Evolutionary conservation across 2,329 filamentous ascomycete genomes (phyloP), one percentile per base, ranked within the genome.

Genomic region (Aspergillus japonicus): DNA sequence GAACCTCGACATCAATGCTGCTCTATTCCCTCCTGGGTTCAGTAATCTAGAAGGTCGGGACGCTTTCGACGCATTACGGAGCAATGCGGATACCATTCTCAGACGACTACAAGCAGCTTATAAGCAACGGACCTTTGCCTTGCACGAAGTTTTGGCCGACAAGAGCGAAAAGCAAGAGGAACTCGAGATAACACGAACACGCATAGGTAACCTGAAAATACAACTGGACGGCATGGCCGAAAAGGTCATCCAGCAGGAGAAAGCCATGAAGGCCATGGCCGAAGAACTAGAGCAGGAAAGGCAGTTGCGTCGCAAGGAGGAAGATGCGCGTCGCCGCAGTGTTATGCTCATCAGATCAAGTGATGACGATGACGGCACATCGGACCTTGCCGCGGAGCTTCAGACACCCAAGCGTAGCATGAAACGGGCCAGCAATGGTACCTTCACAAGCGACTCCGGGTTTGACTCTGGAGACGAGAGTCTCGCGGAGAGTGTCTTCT

Each of bases 151-250:
- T 3, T 73, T 80, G 39, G 82, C 81, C 4, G 84, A 86, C 65
- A 82, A 85, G 60, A 82, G 80, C 54, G 82, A 82, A 11, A 82
- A 85, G 64, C 77, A 80, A n/a, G 85, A 87, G 63, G 86, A 88
- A 69, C 77, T 85, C 0, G 84, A 86, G 61, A 85, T 87, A 65
- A 81, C 84, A 14, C 80, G 85, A 35, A 85, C 83, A 44, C 79
- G 85, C 7, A 79, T 83, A 14, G 77, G 80, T 42, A 82, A 86
- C 65, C 73, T 87, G 56, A 87, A 87, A 72, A 77, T 82, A 63
- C 86, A 88, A 70, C 76, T 88, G 21, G 82, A 87, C 68, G 83
- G 83, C 42, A 83, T 87, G 79, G 83, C 84, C 5, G 79, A 79
- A 35, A 80, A 81, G 61, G 81, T 82, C 2, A 72, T 78, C 16